A percentile compares a stretch with the other conserved stretches of the same genome.
phyloP scores from a whole-genome alignment of 1,284 basidiomycete genomes.

The Schizophyllum commune region DNA sequence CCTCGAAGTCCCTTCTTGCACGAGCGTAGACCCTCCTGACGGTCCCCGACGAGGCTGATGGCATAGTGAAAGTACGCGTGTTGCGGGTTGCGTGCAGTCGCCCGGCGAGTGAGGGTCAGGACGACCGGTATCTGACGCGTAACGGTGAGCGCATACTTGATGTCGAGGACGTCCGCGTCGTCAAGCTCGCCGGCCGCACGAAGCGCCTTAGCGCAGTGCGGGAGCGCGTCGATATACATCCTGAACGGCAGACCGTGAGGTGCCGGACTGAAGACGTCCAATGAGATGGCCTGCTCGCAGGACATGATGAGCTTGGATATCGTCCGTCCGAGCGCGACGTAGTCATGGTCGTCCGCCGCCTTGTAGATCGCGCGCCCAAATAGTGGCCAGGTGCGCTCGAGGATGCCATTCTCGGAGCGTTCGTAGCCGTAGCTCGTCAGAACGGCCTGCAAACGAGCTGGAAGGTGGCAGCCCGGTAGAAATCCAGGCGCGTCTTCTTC shows the following conservation, averaged over 20 bases:
- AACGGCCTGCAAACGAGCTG: too few relatives aligned
- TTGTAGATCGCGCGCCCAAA: too few relatives aligned
- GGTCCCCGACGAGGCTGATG: slow-evolving; percentile 34
- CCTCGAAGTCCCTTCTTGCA: slow-evolving; percentile 53
- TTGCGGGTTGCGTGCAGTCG: slow-evolving; percentile 42
- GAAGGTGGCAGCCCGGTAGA: too few relatives aligned
- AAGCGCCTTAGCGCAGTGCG: slow-evolving; percentile 45
- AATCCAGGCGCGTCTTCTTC: too few relatives aligned
- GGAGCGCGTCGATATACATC: slow-evolving; percentile 47
- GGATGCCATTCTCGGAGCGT: too few relatives aligned
- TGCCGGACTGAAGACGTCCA: too few relatives aligned
- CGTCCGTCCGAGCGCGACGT: too few relatives aligned
- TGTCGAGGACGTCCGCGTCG: slow-evolving; percentile 50
- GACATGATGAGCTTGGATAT: too few relatives aligned
- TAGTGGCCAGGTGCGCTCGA: too few relatives aligned
- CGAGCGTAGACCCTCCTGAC: slow-evolving; percentile 27
- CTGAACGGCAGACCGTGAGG: slow-evolving; percentile 46
- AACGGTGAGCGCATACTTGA: slow-evolving; percentile 46
- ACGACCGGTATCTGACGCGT: slow-evolving; percentile 33
- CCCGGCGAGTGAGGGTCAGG: slow-evolving; percentile 32
- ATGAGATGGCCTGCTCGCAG: too few relatives aligned
- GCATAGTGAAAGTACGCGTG: slow-evolving; percentile 53
- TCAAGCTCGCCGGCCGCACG: slow-evolving; percentile 38
- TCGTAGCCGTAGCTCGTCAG: too few relatives aligned
- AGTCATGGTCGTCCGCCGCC: too few relatives aligned